Percentiles rank a stretch among this genome's conserved stretches.
Conservation (phyloP, 1,284 basidiomycete species). For the Trametes sp. region DNA sequence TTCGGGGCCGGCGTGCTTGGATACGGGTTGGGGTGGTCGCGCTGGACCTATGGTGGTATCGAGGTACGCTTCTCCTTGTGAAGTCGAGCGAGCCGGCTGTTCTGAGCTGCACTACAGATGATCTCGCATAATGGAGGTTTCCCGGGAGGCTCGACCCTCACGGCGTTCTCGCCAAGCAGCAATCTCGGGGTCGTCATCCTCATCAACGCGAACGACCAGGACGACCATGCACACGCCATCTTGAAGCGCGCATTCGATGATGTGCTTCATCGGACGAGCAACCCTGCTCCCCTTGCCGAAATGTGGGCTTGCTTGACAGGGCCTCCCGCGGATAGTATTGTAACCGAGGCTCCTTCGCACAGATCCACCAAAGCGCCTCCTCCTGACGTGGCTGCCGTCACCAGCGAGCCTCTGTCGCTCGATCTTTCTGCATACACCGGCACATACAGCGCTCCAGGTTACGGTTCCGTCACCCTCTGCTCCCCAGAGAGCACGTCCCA, state of each 20-base stretch:
- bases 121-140: constrained; percentile 34
- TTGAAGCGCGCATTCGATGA: constrained; percentile 15
- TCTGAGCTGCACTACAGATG: constrained; percentile 24
- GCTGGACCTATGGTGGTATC: constrained; percentile 34
- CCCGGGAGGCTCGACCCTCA: constrained; percentile 49
- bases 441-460: constrained; percentile 45
- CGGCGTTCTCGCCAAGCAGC: constrained; percentile 41
- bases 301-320: too few species aligned
- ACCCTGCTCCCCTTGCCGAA: too few species aligned
- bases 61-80: constrained; percentile 25
- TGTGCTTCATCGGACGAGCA: background rate
- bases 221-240: background rate
- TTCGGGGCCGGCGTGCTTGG: constrained; percentile 33
- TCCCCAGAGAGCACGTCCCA: constrained; percentile 35
- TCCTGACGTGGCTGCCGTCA: constrained; percentile 26
- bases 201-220: constrained; percentile 44
- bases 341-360: background rate
- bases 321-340: too few species aligned
- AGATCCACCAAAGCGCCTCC: background rate
- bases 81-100: background rate
- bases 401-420: constrained; percentile 3
- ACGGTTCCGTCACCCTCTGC: constrained; percentile 48
- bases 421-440: constrained; percentile 34
- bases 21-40: constrained; percentile 42
- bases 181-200: constrained; percentile 51